Base-by-base conservation (phyloP, 164 flowering plant genomes). In the Piper longum region DNA sequence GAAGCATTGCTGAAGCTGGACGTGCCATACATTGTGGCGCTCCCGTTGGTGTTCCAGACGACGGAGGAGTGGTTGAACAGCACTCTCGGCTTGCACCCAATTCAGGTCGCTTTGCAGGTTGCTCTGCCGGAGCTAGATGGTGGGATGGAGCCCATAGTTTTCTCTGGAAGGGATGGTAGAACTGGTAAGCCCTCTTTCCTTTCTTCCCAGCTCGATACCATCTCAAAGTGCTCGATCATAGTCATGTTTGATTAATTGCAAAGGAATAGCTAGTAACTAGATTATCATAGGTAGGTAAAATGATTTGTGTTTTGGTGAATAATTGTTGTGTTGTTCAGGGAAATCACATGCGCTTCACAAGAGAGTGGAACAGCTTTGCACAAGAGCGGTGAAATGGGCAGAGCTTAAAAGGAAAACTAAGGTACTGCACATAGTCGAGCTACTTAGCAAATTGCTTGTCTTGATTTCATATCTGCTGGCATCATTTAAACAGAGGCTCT, bases 71-170 rank as follows among this genome's bases (percentile, higher is more conserved):
- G 99, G 99, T 67, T 95, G 54, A 87, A 85, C 42, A 95, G 99
- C 64, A 90, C 91, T 44, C 71, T 95, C 80, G 99, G 99, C 1
- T 69, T 95, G 71, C 99, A 95, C 76, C 99, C 97, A 6, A 90
- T 95, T 77, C 99, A 95, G 81, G 99, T 95, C 52, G 99, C 99
- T 66, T 68, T 90, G 76, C 99, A 95, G 72, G 99, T 95, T 71
- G 99, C 99, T 57, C 87, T 95, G 16, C 99, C 97, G 0, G 99
- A 95, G 85, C 89, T 90, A 1, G 96, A 95, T 72, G 99, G 99
- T 57, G 97, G 95, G 40, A 88, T 95, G 96, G 97, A 90, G 78
- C 97, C 97, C 17, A 90, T 90, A 67, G 97, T 95, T 63, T 95
- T 90, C 71, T 76, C 99, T 2, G 99, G 99, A 8, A 87, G 99